Evolutionary conservation across 345 rosid genomes (phyloP), one percentile per base, ranked within the genome.

Genomic region (Citrus medica): DNA sequence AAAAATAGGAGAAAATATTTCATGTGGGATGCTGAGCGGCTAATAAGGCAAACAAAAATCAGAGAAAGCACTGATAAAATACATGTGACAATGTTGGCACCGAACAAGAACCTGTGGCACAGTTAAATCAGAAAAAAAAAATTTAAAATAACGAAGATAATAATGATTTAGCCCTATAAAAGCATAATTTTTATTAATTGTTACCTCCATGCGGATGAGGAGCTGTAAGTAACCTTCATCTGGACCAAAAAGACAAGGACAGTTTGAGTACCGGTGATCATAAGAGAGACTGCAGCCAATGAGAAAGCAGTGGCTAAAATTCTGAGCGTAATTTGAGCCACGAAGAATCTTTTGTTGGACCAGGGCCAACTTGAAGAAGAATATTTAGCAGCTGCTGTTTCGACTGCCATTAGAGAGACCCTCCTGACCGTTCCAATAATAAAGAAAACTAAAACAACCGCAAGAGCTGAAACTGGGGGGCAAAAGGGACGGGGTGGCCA

Each of bases 21-120:
- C 78, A 32, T 71, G 67, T 76, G 58, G 37, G 87, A 76, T 25
- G 30, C 67, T 2, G 81, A 71, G 33, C 85, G 86, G 71, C 77
- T 71, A 19, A 74, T 24, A 51, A 71, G 3, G 74, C 77, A 82
- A 67, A 84, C 82, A 37, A 63, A 79, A 35, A 82, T n/a, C 79
- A 85, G 58, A 7, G 92, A 92, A 30, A 86, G 65, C n/a, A 80
- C 30, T 19, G 91, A 86, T 79, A 81, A 85, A 28, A 46, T 85
- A 51, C 85, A 77, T 21, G 82, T 88, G 4, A 61, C 75, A 10
- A 82, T 72, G 58, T 92, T 80, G 58, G 75, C 83, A 30, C 73
- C 90, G 71, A 89, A 55, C 86, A 86, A 75, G 64, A 87, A 90
- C 89, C 93, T 90, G 87, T 35, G 80, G 67, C 42, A 61, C 4